Base-by-base conservation (phyloP, 164 flowering plant genomes). In the Vitis rotundifolia region DNA sequence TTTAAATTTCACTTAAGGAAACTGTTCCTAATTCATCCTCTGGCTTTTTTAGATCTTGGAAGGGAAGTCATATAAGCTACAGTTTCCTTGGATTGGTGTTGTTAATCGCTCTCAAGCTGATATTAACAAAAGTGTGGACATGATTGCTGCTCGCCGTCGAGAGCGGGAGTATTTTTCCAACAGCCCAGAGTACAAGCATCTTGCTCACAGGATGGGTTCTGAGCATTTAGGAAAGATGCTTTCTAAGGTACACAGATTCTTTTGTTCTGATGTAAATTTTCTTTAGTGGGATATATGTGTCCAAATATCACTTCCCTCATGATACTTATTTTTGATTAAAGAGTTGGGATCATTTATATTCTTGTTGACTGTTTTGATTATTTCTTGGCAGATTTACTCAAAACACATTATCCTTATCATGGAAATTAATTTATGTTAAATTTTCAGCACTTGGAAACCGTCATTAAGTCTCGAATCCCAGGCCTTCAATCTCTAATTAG, bases 101-200 rank as follows among this genome's bases (percentile, higher is more conserved):
- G 97, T 92, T 15, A 92, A 91, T 75, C 90, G 97, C 14, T 91
- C 97, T 49, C 97, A 91, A 75, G 93, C 93, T 59, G 96, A 91
- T 79, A 91, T 91, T 47, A 91, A 91, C 69, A 91, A 85, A 70
- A 89, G 84, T 68, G 93, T 89, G 68, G 97, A 92, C 71, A 92
- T 92, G 97, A 89, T 92, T 77, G 88, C 91, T 77, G 97, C 97
- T 69, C 86, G 97, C 15, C 84, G 86, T 47, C 83, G 86, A 77
- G 97, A 92, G 77, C 76, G 81, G 10, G 97, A 92, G 61, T 92
- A 91, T 70, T 92, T 91, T 76, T 68, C 84, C 49, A 81, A 50
- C 58, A 86, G 82, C 75, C 87, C 91, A 16, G 95, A 90, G 72
- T 92, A 92, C 74, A 78, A 71, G 62, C 95, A 92, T 80, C 82